Evolutionary conservation across 495 filamentous ascomycete species (phyloP).

Genomic region (Penicillium longicatenatum): DNA sequence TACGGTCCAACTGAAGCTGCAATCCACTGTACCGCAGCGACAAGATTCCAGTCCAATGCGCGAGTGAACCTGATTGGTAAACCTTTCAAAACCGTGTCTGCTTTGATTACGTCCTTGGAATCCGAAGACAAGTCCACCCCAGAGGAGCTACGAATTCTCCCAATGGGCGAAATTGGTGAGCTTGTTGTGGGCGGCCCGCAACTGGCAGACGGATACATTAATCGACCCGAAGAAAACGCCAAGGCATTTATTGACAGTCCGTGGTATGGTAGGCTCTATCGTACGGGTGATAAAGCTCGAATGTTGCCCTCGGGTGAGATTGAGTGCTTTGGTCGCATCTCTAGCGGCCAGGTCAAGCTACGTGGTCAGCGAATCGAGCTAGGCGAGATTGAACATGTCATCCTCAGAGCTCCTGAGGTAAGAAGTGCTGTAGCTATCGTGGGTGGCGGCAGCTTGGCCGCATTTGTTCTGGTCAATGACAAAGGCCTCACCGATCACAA

Average conservation of each 20-base stretch:
- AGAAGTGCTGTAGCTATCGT: constrained; percentile 61
- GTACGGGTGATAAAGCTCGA: constrained; percentile 81
- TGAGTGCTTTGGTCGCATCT: constrained; percentile 80
- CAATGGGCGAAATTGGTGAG: constrained; percentile 76
- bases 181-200: constrained; percentile 78
- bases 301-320: constrained; percentile 66
- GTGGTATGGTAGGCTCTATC: constrained; percentile 62
- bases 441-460: constrained; percentile 60
- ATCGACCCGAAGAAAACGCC: constrained; percentile 68
- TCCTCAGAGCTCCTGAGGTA: constrained; percentile 54
- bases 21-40: constrained; percentile 70
- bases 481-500: constrained; percentile 26
- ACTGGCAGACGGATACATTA: constrained; percentile 77
- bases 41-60: constrained; percentile 45
- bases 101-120: constrained; percentile 58
- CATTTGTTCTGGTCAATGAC: constrained; percentile 60
- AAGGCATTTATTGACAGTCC: constrained; percentile 63
- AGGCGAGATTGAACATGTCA: constrained; percentile 76
- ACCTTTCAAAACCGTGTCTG: constrained; percentile 75
- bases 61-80: constrained; percentile 67
- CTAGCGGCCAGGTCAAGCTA: constrained; percentile 77
- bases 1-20: constrained; percentile 86
- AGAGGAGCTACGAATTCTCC: constrained; percentile 52
- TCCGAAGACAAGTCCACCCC: constrained; percentile 28
- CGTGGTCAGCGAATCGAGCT: constrained; percentile 82